Conservation (phyloP, 164 flowering plant genomes). For the Dillenia suffruticosa region DNA sequence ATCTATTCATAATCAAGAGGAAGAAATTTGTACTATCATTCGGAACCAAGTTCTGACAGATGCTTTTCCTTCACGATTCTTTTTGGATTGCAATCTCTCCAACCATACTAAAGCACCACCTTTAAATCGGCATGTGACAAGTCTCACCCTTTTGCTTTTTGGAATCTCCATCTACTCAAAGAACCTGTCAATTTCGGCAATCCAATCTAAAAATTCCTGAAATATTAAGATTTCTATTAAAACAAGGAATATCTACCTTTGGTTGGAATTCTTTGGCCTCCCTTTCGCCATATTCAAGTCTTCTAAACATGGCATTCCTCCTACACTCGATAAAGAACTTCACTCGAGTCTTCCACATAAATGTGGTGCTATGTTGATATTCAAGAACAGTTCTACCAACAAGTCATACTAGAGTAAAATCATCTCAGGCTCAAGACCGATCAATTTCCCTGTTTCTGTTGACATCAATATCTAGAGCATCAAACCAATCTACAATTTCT, state of each 20-base stretch:
- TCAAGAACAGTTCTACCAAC: too few species aligned
- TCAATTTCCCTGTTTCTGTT: too few species aligned
- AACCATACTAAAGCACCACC: background rate
- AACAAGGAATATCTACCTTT: background rate
- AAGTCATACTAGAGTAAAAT: too few species aligned
- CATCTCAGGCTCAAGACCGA: too few species aligned
- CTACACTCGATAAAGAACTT: too few species aligned
- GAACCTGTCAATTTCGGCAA: background rate
- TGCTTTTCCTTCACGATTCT: background rate
- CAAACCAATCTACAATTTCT: too few species aligned
- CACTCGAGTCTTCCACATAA: too few species aligned
- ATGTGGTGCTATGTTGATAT: too few species aligned
- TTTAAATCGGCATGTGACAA: background rate
- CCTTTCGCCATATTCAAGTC: background rate
- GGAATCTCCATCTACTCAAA: background rate
- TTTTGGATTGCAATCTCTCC: background rate
- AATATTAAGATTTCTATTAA: background rate
- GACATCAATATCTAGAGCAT: too few species aligned
- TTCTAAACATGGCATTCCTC: too few species aligned
- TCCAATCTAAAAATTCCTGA: background rate
- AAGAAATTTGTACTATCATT: background rate
- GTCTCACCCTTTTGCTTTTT: background rate
- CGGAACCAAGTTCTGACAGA: background rate
- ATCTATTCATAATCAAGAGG: background rate
- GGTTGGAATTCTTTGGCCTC: background rate